A percentile compares a stretch with the other conserved stretches of the same genome.
Evolutionary conservation across 1,284 basidiomycete species (phyloP).

Genomic region (Inonotus obliquus): DNA sequence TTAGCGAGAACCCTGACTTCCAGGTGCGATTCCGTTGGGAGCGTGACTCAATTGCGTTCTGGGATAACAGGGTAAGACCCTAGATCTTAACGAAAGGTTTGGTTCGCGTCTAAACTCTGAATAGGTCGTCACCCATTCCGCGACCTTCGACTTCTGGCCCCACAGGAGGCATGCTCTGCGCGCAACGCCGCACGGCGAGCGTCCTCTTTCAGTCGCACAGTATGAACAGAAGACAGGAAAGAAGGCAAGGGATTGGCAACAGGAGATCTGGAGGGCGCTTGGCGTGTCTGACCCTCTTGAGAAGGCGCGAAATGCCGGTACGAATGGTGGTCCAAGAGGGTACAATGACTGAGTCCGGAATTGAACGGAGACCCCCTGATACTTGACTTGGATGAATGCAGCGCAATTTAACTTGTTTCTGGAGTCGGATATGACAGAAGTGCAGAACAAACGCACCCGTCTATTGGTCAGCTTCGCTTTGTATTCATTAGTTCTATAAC

Average conservation of each 20-base stretch:
- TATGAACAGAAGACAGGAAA: slow-evolving; percentile 66
- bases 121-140: slow-evolving; percentile 69
- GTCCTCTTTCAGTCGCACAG: slow-evolving; percentile 67
- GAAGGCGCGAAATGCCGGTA: slow-evolving; percentile 13
- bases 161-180: slow-evolving; percentile 71
- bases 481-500: too few relatives aligned
- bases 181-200: slow-evolving; percentile 78
- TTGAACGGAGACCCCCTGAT: not conserved
- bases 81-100: not conserved
- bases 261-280: slow-evolving; percentile 60
- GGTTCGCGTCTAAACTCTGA: not conserved
- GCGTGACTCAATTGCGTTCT: slow-evolving; percentile 62
- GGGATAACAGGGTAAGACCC: slow-evolving; percentile 62
- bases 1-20: slow-evolving; percentile 63
- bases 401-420: too few relatives aligned
- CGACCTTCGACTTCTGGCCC: slow-evolving; percentile 76
- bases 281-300: slow-evolving; percentile 37
- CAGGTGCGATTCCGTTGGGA: slow-evolving; percentile 73
- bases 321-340: slow-evolving; percentile 9
- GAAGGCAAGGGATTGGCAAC: slow-evolving; percentile 57
- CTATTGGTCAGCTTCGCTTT: not conserved
- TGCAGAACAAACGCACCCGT: not conserved
- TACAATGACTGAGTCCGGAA: slow-evolving; percentile 13
- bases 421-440: not conserved
- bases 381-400: not conserved